Percentiles rank a stretch among this genome's conserved stretches.
Conservation (phyloP, 192 early-diverging fungal species). For the Rhizoclosmatium globosum region DNA sequence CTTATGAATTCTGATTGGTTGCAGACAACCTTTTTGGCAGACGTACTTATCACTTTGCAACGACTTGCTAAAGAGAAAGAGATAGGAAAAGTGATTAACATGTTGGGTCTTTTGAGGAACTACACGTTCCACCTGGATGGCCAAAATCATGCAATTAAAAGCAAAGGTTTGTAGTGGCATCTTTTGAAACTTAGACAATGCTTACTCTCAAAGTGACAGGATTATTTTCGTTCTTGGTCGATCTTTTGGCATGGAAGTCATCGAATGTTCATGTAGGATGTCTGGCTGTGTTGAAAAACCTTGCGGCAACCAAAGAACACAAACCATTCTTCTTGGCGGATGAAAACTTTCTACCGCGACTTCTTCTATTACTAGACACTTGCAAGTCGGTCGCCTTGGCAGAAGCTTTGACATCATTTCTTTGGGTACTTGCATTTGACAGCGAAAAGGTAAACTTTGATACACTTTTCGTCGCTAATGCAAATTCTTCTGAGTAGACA, state of each 20-base stretch:
- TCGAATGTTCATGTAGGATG: conserved; percentile 5
- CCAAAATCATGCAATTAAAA: conserved; percentile 39
- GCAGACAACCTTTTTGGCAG: conserved; percentile 23
- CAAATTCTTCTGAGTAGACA: conserved; percentile 14
- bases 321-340: conserved; percentile 46
- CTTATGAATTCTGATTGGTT: not conserved
- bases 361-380: conserved; percentile 17
- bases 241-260: conserved; percentile 18
- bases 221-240: conserved; percentile 29
- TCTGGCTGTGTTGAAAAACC: conserved; percentile 41
- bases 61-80: conserved; percentile 40
- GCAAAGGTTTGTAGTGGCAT: conserved; percentile 20
- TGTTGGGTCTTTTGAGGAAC: conserved; percentile 38
- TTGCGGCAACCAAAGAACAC: conserved; percentile 47
- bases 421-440: conserved; percentile 44
- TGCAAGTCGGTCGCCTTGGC: conserved; percentile 20
- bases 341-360: conserved; percentile 29
- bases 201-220: conserved; percentile 20
- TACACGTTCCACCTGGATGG: conserved; percentile 34
- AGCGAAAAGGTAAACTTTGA: conserved; percentile 46
- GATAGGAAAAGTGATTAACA: not conserved
- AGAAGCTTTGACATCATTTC: conserved; percentile 31
- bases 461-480: not conserved
- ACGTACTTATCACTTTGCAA: conserved; percentile 1
- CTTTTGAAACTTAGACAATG: not conserved